phyloP scores from a whole-genome alignment of 306 rosid genomes.

The Ziziphus jujuba region DNA sequence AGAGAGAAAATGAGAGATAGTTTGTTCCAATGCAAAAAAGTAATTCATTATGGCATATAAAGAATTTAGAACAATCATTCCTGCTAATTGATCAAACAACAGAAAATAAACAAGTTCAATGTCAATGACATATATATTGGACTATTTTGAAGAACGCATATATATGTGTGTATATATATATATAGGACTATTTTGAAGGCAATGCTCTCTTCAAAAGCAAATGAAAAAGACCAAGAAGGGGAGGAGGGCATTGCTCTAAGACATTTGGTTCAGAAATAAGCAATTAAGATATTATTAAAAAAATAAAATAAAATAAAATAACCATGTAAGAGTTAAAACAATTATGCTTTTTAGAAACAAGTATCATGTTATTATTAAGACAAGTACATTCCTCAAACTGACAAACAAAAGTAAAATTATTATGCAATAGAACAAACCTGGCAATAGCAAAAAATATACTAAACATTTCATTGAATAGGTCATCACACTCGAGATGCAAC shows the following conservation, averaged over 20 bases:
- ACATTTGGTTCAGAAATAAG: neutral
- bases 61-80: no score
- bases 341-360: neutral
- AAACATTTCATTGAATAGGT: constrained; percentile 91
- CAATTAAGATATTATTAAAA: neutral
- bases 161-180: no score
- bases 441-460: constrained; percentile 77
- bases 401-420: neutral
- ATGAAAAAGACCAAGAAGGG: neutral
- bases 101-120: no score
- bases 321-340: neutral
- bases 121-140: no score
- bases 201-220: neutral
- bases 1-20: no score
- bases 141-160: no score
- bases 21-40: no score
- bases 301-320: no score
- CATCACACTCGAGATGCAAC: constrained; percentile 98
- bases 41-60: no score
- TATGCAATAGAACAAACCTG: constrained; percentile 58
- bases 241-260: neutral
- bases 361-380: neutral
- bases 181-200: no score
- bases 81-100: no score
- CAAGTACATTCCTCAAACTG: constrained; percentile 9